Base-by-base conservation (phyloP, 208 protist species). In the Leishmania guyanensis region DNA sequence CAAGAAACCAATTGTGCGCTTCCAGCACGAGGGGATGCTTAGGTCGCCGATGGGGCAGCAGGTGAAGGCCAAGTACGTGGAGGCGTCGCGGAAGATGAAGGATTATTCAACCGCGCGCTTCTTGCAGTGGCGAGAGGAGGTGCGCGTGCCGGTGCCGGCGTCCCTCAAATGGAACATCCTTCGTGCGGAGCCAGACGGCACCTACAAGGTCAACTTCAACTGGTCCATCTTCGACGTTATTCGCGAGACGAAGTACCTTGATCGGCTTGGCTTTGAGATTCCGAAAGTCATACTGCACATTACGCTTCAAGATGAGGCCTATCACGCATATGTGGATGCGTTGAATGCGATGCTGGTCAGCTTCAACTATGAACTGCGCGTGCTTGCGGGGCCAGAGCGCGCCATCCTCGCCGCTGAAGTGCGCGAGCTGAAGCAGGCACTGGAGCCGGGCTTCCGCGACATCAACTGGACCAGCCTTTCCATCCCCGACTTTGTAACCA, bases 391-490 rank as follows among this genome's bases (percentile, higher is more conserved):
- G 39, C 91, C 96, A 17, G 98, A 99, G 88, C 86, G 90, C n/a
- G 88, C 95, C 50, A 98, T 99, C 70, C 88, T 99, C 43, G 81
- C 82, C 3, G 89, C 89, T 58, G 93, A 98, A 70, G 94, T 99
- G 48, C 85, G 80, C 1, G 91, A 99, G 81, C 90, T 99, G 66
- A 97, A 97, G 83, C 75, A 82, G 66, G 88, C 95, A 20, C 85
- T 99, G 16, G 88, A 98, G 77, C 97, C 98, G n/a, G 98, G 98
- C 43, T 94, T 99, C 79, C 84, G 89, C 53, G 93, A 99, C 81
- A 96, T 99, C 79, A 99, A 99, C 93, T 99, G 99, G 99, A 99
- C 99, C 53, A 99, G 98, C 69, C 93, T 99, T 12, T 98, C 98
- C 76, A 99, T 99, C 77, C 88, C 93, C 20, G 98, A 99, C 81